Evolutionary conservation across 2,329 filamentous ascomycete species (phyloP), one percentile per base, ranked within the genome.

Genomic region (Ophiocordyceps sinensis): DNA sequence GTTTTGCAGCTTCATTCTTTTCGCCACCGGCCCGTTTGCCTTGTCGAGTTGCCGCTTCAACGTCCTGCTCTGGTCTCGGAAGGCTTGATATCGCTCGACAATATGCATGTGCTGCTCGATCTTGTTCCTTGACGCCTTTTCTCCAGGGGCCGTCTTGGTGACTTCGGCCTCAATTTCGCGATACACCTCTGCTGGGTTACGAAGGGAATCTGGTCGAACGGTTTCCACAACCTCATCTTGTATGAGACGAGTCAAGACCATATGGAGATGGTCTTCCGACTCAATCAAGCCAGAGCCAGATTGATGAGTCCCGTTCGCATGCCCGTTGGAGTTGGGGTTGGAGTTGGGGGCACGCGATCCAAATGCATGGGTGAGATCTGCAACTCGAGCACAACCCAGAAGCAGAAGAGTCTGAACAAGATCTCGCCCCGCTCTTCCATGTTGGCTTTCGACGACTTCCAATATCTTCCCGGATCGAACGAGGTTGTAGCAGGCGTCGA

Each of bases 401-500:
- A 80, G 70, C 45, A 94, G 65, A 35, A 95, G 65, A 28, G 80
- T 82, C 50, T 84, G 77, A 44, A 91, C 72, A 32, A 95, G 68
- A 45, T 79, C 76, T 43, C 78, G 76, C 28, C 86, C 86, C 46
- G 78, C 72, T n/a, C 70, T 65, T 15, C 88, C 89, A 55, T 86
- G 81, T 50, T 81, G 75, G 29, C 71, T 72, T 49, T 86, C 78
- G 36, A 91, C 73, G 44, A 85, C 68, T 47, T 87, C 75, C 26
- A 91, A 65, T 32, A 94, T 82, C 61, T 86, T 91, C 36, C 86
- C 87, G 4, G 77, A 75, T 43, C 91, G 82, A 31, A 88, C 68
- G 36, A 95, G 70, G 50, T 80, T 80, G 62, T 96, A 96, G 47
- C 86, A 84, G 45, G 80, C 77, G 49, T 78, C 68, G 55, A 79